Conservation (phyloP, 805 yeast genomes). For the Saccharomycopsis schoenii region DNA sequence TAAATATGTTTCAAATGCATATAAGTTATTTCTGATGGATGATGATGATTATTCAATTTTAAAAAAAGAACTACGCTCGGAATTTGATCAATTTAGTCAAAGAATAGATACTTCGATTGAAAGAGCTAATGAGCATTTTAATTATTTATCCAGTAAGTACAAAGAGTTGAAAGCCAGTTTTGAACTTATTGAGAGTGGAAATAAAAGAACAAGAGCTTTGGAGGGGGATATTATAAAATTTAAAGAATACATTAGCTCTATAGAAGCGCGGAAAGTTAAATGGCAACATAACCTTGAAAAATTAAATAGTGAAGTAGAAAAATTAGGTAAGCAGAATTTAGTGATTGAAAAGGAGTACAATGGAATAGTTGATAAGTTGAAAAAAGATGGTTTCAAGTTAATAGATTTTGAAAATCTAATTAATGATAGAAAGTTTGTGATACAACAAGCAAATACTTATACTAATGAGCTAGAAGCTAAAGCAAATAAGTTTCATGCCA, state of each 20-base stretch:
- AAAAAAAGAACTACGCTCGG: conserved; percentile 44
- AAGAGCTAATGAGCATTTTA: conserved; percentile 32
- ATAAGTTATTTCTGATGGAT: conserved; percentile 53
- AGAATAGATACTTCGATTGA: conserved; percentile 40
- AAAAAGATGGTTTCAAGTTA: conserved; percentile 39
- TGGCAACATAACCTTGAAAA: conserved; percentile 55
- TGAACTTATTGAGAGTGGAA: conserved; percentile 39
- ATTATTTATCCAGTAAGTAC: conserved; percentile 30
- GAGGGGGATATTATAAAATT: conserved; percentile 64
- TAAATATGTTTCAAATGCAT: conserved; percentile 55
- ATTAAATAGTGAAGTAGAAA: conserved; percentile 43
- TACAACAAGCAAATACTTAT: not conserved
- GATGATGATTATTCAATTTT: conserved; percentile 52
- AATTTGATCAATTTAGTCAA: conserved; percentile 42
- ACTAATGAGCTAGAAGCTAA: conserved; percentile 34
- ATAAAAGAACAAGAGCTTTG: conserved; percentile 50
- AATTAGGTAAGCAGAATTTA: conserved; percentile 33
- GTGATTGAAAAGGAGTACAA: conserved; percentile 34
- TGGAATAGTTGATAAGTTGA: conserved; percentile 34
- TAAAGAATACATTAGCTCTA: conserved; percentile 57
- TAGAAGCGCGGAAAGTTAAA: conserved; percentile 52
- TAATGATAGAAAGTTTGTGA: conserved; percentile 11
- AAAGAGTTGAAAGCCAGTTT: conserved; percentile 35
- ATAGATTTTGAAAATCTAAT: conserved; percentile 14
- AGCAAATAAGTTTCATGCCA: conserved; percentile 31